Evolutionary conservation across 371 early-diverging fungal genomes (phyloP).

Genomic region (Blyttiomyces sp.): DNA sequence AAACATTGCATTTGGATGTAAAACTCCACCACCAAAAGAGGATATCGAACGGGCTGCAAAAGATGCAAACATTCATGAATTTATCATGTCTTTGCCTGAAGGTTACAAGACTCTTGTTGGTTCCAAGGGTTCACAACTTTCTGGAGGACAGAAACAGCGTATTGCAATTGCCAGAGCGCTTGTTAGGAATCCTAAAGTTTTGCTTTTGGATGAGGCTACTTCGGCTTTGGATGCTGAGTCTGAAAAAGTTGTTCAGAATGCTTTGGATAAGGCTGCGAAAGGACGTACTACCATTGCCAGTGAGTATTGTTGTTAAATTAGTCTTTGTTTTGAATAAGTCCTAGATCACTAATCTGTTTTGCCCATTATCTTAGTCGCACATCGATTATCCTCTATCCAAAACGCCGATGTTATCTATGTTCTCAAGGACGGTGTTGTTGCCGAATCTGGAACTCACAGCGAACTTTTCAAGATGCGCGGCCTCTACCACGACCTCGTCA

Average conservation of each 20-base stretch:
- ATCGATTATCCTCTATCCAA: conserved; percentile 67
- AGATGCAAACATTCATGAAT: conserved; percentile 67
- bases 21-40: conserved; percentile 18
- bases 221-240: conserved; percentile 76
- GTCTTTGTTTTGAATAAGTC: conserved; percentile 32
- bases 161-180: conserved; percentile 78
- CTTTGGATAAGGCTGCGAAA: conserved; percentile 34
- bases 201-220: conserved; percentile 94
- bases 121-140: conserved; percentile 27
- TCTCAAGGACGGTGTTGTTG: conserved; percentile 28
- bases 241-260: conserved; percentile 43
- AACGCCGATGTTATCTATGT: conserved; percentile 72
- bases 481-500: conserved; percentile 25
- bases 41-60: conserved; percentile 56
- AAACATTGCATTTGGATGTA: conserved; percentile 61
- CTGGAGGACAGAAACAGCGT: conserved; percentile 51
- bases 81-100: conserved; percentile 31
- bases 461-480: conserved; percentile 22
- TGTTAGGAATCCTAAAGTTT: conserved; percentile 71
- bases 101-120: conserved; percentile 65
- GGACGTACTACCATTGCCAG: conserved; percentile 37
- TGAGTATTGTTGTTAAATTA: conserved; percentile 29
- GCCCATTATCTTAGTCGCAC: conserved; percentile 84
- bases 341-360: conserved; percentile 28
- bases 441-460: conserved; percentile 36